Evolutionary conservation across 2,329 filamentous ascomycete genomes (phyloP).

Genomic region (Beauveria australis): DNA sequence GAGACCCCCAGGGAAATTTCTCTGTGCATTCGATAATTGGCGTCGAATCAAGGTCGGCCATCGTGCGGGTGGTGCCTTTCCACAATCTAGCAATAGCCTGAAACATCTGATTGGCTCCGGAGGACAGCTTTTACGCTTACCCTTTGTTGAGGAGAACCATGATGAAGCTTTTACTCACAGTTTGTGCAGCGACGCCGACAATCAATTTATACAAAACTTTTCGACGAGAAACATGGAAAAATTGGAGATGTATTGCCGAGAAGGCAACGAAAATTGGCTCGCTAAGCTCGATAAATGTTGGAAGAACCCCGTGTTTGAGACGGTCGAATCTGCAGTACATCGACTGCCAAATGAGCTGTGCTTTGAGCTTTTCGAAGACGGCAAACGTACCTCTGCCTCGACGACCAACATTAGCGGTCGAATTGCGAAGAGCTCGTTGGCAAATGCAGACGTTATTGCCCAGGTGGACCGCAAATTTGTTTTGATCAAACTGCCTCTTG

Average conservation of each 20-base stretch:
- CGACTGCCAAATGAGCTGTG: conserved; percentile 21
- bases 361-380: neutral
- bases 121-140: conserved; percentile 35
- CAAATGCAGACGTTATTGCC: conserved; percentile 56
- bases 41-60: conserved; percentile 26
- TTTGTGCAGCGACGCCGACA: neutral
- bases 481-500: conserved; percentile 48
- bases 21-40: conserved; percentile 29
- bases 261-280: conserved; percentile 44
- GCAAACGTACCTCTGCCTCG: conserved; percentile 18
- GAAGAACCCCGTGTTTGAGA: conserved; percentile 69
- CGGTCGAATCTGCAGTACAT: conserved; percentile 37
- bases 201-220: neutral
- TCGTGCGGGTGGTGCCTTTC: neutral
- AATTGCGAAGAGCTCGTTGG: conserved; percentile 56
- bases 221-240: too few relatives aligned
- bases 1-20: neutral
- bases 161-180: neutral
- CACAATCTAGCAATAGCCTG: conserved; percentile 3
- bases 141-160: conserved; percentile 30
- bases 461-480: conserved; percentile 93
- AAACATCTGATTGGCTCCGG: conserved; percentile 28
- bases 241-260: conserved; percentile 7
- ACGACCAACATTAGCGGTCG: conserved; percentile 27
- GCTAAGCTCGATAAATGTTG: conserved; percentile 53